Evolutionary conservation across 805 yeast genomes (phyloP), one percentile per base, ranked within the genome.

Genomic region (Myxozyma nipponensis): DNA sequence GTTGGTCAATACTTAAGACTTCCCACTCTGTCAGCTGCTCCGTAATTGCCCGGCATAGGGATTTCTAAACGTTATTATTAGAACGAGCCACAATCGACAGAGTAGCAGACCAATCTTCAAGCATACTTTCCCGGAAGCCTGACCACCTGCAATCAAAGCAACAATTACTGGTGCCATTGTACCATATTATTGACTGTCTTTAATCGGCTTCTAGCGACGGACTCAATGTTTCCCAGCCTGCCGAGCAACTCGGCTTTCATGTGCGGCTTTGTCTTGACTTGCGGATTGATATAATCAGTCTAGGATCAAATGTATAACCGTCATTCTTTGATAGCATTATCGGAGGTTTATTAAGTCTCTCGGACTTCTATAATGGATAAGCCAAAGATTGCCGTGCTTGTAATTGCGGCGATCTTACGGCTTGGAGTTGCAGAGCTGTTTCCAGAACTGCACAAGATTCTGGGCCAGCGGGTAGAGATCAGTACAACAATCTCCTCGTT

Each of bases 401-500:
- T 36, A 10, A 47, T 44, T 4, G 51, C 51, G 4, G 47, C 24
- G 4, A 24, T 40, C 32, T 36, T 50, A 42, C 54, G 55, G 17
- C 30, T 43, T 15, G 32, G 32, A 9, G 25, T 42, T 13, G 44
- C 43, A 19, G 18, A 19, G 15, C 37, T 37, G 30, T 51, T 51
- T 36, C 58, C 58, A 3, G 36, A 19, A 2, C 42, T 54, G 24
- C 50, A 36, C 39, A 44, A 49, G 2, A 50, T 68, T 2, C 64
- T 79, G 30, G 80, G 74, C 50, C 67, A 69, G n/a, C 73, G 81
- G 1, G 82, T 81, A 4, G 80, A 84, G 56, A 71, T 85, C 42
- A 74, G 89, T 18, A 85, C 95, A 0, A 88, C 95, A 0, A 71
- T 85, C 3, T 77, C 84, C 48, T 83, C 93, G 34, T 84, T 75